Evolutionary conservation across 2,329 filamentous ascomycete genomes (phyloP).

Genomic region (Fusarium pseudocircinatum): DNA sequence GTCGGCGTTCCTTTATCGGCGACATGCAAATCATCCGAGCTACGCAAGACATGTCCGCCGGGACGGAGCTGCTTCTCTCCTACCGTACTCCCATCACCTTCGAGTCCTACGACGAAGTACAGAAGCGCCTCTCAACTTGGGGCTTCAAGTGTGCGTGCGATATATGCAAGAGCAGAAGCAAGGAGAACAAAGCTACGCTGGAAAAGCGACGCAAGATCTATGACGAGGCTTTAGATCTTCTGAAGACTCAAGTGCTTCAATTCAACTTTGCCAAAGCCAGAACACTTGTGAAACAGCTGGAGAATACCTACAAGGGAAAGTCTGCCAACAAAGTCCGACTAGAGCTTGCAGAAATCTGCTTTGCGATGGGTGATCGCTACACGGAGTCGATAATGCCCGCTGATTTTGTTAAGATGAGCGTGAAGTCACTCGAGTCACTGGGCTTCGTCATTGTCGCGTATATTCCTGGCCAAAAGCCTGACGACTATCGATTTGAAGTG

Average conservation of each 20-base stretch:
- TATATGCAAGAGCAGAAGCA: conserved; percentile 47
- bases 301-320: conserved; percentile 34
- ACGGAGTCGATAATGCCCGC: neutral
- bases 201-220: conserved; percentile 24
- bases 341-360: neutral
- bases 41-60: conserved; percentile 50
- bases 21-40: conserved; percentile 64
- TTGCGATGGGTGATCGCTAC: neutral
- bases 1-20: conserved; percentile 60
- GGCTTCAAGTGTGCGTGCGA: conserved; percentile 55
- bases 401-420: neutral
- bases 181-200: conserved; percentile 19
- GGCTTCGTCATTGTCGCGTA: conserved; percentile 1
- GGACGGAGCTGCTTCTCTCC: conserved; percentile 56
- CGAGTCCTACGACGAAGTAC: conserved; percentile 39
- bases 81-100: conserved; percentile 48
- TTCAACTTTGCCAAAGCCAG: conserved; percentile 3
- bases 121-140: conserved; percentile 49
- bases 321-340: neutral
- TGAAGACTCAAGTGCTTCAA: neutral
- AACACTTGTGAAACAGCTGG: conserved; percentile 32
- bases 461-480: neutral
- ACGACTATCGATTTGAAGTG: neutral
- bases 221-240: conserved; percentile 3
- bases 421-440: conserved; percentile 6